Percentiles rank a stretch among this genome's conserved stretches.
These are phyloP conservation scores for Ophiostoma novo-ulmi DNA, from an alignment of 2,329 filamentous ascomycete genomes.

Conservation along the genomic window DNA sequence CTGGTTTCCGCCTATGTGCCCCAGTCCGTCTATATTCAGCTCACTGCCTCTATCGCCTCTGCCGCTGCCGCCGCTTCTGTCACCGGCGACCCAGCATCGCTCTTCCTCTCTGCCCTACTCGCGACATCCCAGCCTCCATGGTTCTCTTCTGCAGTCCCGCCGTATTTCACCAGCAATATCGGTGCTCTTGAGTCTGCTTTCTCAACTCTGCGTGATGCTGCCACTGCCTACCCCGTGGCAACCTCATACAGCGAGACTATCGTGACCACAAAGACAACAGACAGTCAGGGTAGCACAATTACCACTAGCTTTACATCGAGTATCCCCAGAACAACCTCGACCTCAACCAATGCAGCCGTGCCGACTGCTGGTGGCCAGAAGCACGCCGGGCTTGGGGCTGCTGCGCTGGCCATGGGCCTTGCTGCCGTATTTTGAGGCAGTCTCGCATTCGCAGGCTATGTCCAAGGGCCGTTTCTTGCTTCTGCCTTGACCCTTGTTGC, in stretches of 20 bases:
- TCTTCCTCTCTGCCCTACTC: constrained; percentile 31
- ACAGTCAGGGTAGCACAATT: constrained; percentile 30
- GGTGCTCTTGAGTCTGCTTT: constrained; percentile 27
- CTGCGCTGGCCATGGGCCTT: constrained; percentile 22
- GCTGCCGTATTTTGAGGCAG: constrained; percentile 31
- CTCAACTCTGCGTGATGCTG: constrained; percentile 27
- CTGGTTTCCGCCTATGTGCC: constrained; percentile 34
- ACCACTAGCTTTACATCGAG: constrained; percentile 29
- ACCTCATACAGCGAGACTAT: constrained; percentile 26
- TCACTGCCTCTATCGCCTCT: constrained; percentile 29
- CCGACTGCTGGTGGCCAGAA: constrained; percentile 15
- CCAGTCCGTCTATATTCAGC: constrained; percentile 27
- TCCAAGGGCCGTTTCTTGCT: background rate
- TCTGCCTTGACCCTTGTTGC: background rate
- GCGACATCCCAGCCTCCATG: constrained; percentile 29
- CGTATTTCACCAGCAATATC: constrained; percentile 21
- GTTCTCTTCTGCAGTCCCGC: constrained; percentile 25
- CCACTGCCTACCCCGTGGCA: constrained; percentile 1
- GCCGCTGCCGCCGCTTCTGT: constrained; percentile 28
- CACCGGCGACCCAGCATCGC: constrained; percentile 31
- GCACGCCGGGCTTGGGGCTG: constrained; percentile 17
- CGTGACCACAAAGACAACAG: constrained; percentile 29
- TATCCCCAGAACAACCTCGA: constrained; percentile 23
- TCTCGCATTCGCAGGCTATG: background rate
- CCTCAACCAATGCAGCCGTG: constrained; percentile 21